Evolutionary conservation across 768 basidiomycete genomes (phyloP).

Genomic region (Rhodotorula babjevae): DNA sequence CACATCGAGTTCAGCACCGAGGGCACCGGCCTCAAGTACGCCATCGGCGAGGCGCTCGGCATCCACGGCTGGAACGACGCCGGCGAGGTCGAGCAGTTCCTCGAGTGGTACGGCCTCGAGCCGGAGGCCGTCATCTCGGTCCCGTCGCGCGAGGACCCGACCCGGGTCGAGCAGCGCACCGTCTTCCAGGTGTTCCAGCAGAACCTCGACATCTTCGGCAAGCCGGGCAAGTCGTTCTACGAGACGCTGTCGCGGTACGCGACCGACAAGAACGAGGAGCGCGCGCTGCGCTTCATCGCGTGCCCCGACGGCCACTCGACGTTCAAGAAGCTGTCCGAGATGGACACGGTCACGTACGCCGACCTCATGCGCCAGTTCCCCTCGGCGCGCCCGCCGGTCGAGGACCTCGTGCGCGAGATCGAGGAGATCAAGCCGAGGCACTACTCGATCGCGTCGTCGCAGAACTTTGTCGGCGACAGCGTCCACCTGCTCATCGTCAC

Average conservation of each 20-base stretch:
- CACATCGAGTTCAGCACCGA: slow-evolving; percentile 92
- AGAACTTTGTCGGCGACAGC: slow-evolving; percentile 87
- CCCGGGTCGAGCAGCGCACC: slow-evolving; percentile 78
- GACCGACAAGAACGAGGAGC: slow-evolving; percentile 59
- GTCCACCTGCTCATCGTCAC: slow-evolving; percentile 94
- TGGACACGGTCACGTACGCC: slow-evolving; percentile 88
- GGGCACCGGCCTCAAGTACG: slow-evolving; percentile 89
- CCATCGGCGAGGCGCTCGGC: slow-evolving; percentile 92
- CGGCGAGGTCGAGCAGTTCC: slow-evolving; percentile 80
- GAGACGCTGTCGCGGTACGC: slow-evolving; percentile 76
- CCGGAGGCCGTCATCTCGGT: slow-evolving; percentile 74
- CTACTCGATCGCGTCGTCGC: slow-evolving; percentile 94
- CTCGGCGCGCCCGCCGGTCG: slow-evolving; percentile 64
- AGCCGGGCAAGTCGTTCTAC: slow-evolving; percentile 93
- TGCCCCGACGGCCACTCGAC: slow-evolving; percentile 82
- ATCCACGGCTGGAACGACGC: slow-evolving; percentile 97
- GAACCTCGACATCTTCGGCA: slow-evolving; percentile 92
- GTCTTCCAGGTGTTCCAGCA: slow-evolving; percentile 92
- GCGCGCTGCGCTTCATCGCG: slow-evolving; percentile 84
- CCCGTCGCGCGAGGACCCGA: slow-evolving; percentile 58
- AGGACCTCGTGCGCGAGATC: slow-evolving; percentile 64
- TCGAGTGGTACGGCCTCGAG: slow-evolving; percentile 83
- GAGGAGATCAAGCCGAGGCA: slow-evolving; percentile 96
- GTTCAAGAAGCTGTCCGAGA: slow-evolving; percentile 93
- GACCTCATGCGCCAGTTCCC: slow-evolving; percentile 73